Base-by-base conservation (phyloP, 1,139 yeast species). In the Pichia sorboxylosa region DNA sequence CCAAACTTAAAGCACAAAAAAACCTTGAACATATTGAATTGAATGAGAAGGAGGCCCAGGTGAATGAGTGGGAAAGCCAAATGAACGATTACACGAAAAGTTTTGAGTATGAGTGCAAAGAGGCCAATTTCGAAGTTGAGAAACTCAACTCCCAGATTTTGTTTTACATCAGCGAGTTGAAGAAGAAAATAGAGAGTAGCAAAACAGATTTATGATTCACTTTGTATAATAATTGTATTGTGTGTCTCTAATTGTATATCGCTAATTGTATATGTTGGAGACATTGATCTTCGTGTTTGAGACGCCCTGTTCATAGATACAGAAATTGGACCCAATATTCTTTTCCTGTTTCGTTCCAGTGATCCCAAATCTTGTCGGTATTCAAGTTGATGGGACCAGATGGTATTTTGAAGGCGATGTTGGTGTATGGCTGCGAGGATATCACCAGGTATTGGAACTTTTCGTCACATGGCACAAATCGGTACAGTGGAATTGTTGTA, bases 401-500 rank as follows among this genome's bases (percentile, higher is more conserved):
- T 3, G 90, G 90, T 6, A 84, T 61, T 34, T 80, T 74, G 41
- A 84, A 62, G 3, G 76, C 79, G 13, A 81, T 62, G 34, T 77
- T 80, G 37, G 82, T 90, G 52, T 82, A 84, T 1, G 94, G 94
- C 48, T 82, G 94, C 0, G 82, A 92, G 17, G 83, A 72, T 0
- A 83, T 55, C n/a, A 83, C 70, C 41, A 84, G 49, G 47, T 77
- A 83, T 52, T 80, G 93, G 53, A 56, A 55, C 35, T 56, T 46
- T 32, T 65, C 60, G 39, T 66, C 63, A n/a, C n/a, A n/a, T 7
- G 59, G 58, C 4, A 59, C 49, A 37, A 84, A 57, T 31, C 93
- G 60, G 49, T 73, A 78, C 33, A 68, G 53, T 4, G 95, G 94
- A 33, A 22, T 33, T 11, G 57, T 54, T 13, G 55, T 66, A 0